Evolutionary conservation across 306 rosid species (phyloP).

Genomic region (Erythrophleum fordii): DNA sequence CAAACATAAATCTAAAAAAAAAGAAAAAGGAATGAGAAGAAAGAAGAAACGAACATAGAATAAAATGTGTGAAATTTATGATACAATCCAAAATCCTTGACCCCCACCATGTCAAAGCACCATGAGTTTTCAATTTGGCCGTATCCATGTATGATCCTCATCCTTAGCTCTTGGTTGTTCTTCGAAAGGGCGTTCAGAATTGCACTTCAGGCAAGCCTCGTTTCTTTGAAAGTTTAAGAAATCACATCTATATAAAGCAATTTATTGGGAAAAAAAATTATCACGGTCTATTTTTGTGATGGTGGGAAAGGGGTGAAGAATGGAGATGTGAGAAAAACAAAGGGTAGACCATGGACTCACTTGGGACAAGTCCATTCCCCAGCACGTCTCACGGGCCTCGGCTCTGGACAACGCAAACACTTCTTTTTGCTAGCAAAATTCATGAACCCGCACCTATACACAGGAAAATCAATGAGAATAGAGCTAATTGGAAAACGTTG

Average conservation of each 20-base stretch:
- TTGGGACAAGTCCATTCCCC: constrained; percentile 90
- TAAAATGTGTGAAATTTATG: neutral
- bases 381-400: constrained; percentile 54
- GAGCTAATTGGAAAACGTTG: constrained; percentile 4
- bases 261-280: neutral
- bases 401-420: constrained; percentile 71
- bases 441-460: constrained; percentile 79
- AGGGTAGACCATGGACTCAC: constrained; percentile 59
- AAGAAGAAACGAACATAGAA: too few species aligned
- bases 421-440: constrained; percentile 72
- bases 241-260: constrained; percentile 62
- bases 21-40: too few species aligned
- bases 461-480: constrained; percentile 28
- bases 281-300: neutral
- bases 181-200: constrained; percentile 44
- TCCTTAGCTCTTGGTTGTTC: constrained; percentile 39
- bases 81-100: constrained; percentile 5
- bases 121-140: constrained; percentile 28
- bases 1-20: neutral
- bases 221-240: constrained; percentile 66
- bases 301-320: neutral
- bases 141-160: constrained; percentile 58
- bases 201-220: constrained; percentile 64
- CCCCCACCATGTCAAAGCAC: neutral
- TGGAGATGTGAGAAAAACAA: constrained; percentile 13